These are phyloP conservation scores for Apiosordaria backusii DNA, from an alignment of 495 filamentous ascomycete species.

Conservation along the genomic window DNA sequence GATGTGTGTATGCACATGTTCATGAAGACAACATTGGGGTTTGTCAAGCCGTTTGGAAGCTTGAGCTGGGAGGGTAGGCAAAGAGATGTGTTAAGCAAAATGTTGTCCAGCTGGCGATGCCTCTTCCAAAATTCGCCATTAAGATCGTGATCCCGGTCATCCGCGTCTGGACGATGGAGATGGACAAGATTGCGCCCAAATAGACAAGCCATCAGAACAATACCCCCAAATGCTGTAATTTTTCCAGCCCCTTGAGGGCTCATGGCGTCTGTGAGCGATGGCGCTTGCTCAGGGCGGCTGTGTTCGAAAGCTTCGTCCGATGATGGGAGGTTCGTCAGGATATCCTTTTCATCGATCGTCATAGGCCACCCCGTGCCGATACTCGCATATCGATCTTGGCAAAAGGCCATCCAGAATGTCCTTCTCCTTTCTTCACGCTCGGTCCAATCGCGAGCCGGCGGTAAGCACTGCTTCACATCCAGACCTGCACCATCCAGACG, in stretches of 20 bases:
- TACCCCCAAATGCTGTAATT: slow-evolving; percentile 74
- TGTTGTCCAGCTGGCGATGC: slow-evolving; percentile 83
- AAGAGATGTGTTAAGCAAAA: slow-evolving; percentile 79
- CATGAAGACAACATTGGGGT: slow-evolving; percentile 87
- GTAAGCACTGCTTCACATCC: slow-evolving; percentile 89
- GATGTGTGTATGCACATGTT: slow-evolving; percentile 98
- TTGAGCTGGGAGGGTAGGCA: slow-evolving; percentile 80
- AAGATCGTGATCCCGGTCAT: slow-evolving; percentile 82
- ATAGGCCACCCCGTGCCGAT: slow-evolving; percentile 98
- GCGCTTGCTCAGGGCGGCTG: slow-evolving; percentile 67
- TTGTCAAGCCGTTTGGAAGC: slow-evolving; percentile 68
- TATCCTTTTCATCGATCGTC: slow-evolving; percentile 87
- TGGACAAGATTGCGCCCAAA: slow-evolving; percentile 95
- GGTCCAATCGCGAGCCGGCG: slow-evolving; percentile 84
- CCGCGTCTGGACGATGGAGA: slow-evolving; percentile 80
- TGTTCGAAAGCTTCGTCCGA: slow-evolving; percentile 84
- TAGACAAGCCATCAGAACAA: slow-evolving; percentile 78
- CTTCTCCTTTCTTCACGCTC: slow-evolving; percentile 87
- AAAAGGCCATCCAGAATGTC: slow-evolving; percentile 94
- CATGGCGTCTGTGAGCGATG: slow-evolving; percentile 68
- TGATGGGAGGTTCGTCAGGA: slow-evolving; percentile 79
- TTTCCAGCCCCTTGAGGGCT: slow-evolving; percentile 64
- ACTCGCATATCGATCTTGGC: slow-evolving; percentile 85
- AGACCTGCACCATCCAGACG: slow-evolving; percentile 79
- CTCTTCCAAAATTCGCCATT: slow-evolving; percentile 97